phyloP scores from a whole-genome alignment of 192 early-diverging fungal species.

The Coemansia sp. region DNA sequence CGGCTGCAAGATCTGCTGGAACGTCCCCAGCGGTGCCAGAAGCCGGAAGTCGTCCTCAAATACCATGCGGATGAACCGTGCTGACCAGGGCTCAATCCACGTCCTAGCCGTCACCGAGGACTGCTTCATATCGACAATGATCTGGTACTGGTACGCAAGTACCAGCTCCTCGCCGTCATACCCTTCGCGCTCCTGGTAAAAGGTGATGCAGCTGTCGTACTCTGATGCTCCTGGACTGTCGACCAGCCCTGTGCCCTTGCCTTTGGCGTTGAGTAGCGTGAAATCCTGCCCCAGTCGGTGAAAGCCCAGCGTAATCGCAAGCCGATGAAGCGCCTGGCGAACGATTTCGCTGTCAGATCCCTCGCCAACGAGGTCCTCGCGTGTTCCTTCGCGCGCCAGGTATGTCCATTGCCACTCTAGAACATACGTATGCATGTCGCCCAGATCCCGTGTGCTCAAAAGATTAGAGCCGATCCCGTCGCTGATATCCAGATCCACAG shows the following conservation, averaged over 20 bases:
- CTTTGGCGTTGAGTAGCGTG: slow-evolving; percentile 44
- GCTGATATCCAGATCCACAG: slow-evolving; percentile 25
- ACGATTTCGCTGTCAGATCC: slow-evolving; percentile 45
- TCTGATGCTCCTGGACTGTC: slow-evolving; percentile 16
- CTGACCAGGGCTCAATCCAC: slow-evolving; percentile 47
- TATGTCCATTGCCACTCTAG: slow-evolving; percentile 50
- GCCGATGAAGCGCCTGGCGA: slow-evolving; percentile 36
- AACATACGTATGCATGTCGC: slow-evolving; percentile 46
- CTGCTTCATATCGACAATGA: slow-evolving; percentile 46
- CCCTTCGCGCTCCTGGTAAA: slow-evolving; percentile 47
- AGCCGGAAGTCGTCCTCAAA: slow-evolving; percentile 46
- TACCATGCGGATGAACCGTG: slow-evolving; percentile 32
- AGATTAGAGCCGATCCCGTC: slow-evolving; percentile 13
- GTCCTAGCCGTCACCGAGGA: slow-evolving; percentile 42
- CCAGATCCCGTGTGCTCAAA: slow-evolving; percentile 40
- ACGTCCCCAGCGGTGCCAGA: slow-evolving; percentile 42
- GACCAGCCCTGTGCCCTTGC: slow-evolving; percentile 41
- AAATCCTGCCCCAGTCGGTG: slow-evolving; percentile 41
- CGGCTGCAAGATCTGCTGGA: slow-evolving; percentile 49
- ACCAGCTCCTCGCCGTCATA: slow-evolving; percentile 38
- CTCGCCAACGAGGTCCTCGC: slow-evolving; percentile 38
- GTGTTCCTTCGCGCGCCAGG: slow-evolving; percentile 39
- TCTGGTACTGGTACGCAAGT: slow-evolving; percentile 45
- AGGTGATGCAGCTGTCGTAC: slow-evolving; percentile 44
- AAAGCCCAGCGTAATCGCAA: slow-evolving; percentile 35